Conservation (phyloP, 176 grass and related monocot genomes). For the Phragmites australis region DNA sequence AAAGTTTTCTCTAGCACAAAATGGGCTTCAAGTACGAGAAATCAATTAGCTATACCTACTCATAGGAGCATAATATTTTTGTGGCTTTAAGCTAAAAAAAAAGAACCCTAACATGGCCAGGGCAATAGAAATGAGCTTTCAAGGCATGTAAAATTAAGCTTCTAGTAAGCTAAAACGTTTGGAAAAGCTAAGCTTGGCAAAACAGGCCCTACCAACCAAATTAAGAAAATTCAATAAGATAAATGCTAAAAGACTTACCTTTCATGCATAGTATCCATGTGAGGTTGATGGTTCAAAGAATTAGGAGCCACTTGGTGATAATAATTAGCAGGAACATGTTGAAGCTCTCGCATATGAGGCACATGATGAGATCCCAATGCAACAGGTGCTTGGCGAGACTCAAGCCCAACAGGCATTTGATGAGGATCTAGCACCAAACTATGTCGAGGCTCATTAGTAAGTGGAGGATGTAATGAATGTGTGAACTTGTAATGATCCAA, state of each 20-base stretch:
- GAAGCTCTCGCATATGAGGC: slow-evolving; percentile 5
- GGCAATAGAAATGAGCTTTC: background rate
- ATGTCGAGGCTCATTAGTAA: slow-evolving; percentile 27
- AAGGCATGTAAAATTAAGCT: background rate
- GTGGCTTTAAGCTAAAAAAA: slow-evolving; percentile 6
- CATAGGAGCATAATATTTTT: background rate
- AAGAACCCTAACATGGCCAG: background rate
- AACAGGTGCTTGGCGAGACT: background rate
- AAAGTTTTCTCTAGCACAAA: background rate
- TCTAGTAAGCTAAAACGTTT: background rate
- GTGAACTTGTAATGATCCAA: slow-evolving; percentile 26
- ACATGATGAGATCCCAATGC: background rate
- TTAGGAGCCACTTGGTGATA: slow-evolving; percentile 35
- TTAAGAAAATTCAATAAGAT: slow-evolving; percentile 18
- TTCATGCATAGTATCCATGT: slow-evolving; percentile 38
- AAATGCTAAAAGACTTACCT: slow-evolving; percentile 26
- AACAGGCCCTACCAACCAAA: background rate
- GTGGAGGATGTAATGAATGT: background rate
- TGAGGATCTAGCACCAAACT: slow-evolving; percentile 7
- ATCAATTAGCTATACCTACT: background rate
- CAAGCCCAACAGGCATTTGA: background rate
- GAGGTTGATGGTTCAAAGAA: slow-evolving; percentile 34
- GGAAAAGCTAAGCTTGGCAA: background rate
- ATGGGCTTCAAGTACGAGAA: background rate
- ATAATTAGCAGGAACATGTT: slow-evolving; percentile 33